A percentile compares a stretch with the other conserved stretches of the same genome.
Evolutionary conservation across 106 monocot genomes (phyloP).

Genomic region (Triglochin maritima): DNA sequence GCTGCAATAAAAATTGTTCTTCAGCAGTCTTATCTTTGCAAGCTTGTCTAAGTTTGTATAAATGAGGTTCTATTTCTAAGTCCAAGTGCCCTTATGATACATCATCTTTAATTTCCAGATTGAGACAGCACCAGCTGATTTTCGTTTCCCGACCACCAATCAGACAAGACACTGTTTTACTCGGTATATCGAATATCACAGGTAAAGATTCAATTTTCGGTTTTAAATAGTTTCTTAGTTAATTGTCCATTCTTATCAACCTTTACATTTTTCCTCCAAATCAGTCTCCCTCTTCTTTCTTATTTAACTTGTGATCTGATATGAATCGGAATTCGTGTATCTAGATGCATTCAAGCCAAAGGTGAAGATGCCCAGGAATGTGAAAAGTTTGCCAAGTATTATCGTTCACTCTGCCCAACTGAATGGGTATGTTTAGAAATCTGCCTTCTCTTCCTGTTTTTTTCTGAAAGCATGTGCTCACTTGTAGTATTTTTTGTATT

Average conservation of each 20-base stretch:
- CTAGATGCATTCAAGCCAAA: constrained; percentile 80
- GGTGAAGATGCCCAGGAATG: constrained; percentile 73
- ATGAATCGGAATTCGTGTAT: not conserved
- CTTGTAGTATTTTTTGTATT: no score
- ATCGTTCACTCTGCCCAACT: constrained; percentile 79
- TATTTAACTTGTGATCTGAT: no score
- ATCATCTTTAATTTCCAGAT: constrained; percentile 28
- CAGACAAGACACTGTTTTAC: constrained; percentile 98
- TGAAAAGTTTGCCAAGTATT: constrained; percentile 81
- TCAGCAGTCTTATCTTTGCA: no score
- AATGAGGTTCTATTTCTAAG: not conserved
- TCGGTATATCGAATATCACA: constrained; percentile 93
- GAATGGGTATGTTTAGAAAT: constrained; percentile 64
- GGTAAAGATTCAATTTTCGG: constrained; percentile 16
- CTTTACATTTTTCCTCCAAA: no score
- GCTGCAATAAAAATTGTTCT: no score
- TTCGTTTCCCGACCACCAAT: constrained; percentile 96
- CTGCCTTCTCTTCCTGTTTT: not conserved
- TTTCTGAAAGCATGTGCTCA: not conserved
- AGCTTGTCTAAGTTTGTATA: no score
- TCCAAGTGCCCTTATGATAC: no score
- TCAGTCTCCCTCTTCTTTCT: no score
- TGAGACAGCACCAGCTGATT: constrained; percentile 97
- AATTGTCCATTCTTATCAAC: no score
- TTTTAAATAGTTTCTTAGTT: no score